phyloP scores from a whole-genome alignment of 2,329 filamentous ascomycete genomes.

The Dothideomycetes sp. region DNA sequence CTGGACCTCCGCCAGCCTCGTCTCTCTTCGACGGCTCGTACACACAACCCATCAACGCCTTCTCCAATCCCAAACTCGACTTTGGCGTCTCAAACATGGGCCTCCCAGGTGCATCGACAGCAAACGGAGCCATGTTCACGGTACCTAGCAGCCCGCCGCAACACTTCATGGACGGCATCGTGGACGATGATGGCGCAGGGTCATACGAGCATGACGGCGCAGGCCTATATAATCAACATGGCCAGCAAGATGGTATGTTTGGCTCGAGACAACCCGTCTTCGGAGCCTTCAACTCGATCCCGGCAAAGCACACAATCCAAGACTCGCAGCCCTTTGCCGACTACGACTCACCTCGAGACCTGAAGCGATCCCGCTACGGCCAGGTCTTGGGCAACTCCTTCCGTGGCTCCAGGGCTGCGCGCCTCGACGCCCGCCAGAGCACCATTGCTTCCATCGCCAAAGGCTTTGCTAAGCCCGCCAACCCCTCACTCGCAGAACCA shows the following conservation, averaged over 20 bases:
- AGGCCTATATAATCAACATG: too few species aligned
- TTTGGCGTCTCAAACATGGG: too few species aligned
- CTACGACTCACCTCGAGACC: constrained; percentile 17
- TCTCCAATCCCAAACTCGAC: constrained; percentile 9
- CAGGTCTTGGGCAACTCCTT: constrained; percentile 11
- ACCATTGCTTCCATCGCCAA: constrained; percentile 59
- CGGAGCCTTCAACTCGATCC: neutral
- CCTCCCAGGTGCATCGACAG: too few species aligned
- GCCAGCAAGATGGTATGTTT: too few species aligned
- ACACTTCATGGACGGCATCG: constrained; percentile 16
- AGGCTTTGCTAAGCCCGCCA: constrained; percentile 48
- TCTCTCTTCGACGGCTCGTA: constrained; percentile 23
- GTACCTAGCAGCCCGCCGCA: constrained; percentile 27
- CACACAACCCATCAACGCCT: constrained; percentile 17
- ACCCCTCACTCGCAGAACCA: constrained; percentile 54
- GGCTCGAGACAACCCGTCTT: constrained; percentile 3
- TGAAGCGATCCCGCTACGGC: constrained; percentile 30
- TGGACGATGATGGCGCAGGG: constrained; percentile 19
- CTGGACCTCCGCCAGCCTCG: constrained; percentile 20
- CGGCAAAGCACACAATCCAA: constrained; percentile 7
- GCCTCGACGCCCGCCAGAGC: constrained; percentile 7
- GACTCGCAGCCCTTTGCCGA: neutral
- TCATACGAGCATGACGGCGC: constrained; percentile 3
- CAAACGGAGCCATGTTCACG: constrained; percentile 18
- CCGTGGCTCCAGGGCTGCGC: constrained; percentile 6